Conservation (phyloP, 306 rosid species). For the Acacia melanoxylon region DNA sequence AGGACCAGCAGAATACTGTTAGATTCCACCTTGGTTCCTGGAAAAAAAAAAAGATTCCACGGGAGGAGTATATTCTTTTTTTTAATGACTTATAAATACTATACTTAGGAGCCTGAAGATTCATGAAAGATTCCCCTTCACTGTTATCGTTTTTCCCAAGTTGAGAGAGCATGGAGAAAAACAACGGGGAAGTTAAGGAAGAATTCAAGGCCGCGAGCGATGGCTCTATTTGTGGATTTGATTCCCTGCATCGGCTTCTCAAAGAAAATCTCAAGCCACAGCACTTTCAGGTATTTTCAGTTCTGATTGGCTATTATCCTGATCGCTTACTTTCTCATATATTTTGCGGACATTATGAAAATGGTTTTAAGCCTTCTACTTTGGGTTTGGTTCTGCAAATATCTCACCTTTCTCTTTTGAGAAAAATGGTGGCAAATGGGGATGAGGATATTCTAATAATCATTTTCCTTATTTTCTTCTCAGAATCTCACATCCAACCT, state of each 20-base stretch:
- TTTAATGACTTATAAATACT: too few relatives aligned
- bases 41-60: too few relatives aligned
- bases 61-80: too few relatives aligned
- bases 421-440: neutral
- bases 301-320: neutral
- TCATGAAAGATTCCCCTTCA: neutral
- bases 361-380: neutral
- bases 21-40: too few relatives aligned
- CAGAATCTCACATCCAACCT: too few relatives aligned
- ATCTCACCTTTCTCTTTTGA: neutral
- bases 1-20: too few relatives aligned
- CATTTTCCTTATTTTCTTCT: too few relatives aligned
- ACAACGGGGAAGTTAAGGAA: constrained; percentile 31
- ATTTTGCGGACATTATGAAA: neutral
- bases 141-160: neutral
- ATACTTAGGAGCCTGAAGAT: neutral
- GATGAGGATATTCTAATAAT: too few relatives aligned
- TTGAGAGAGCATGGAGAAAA: constrained; percentile 27
- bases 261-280: constrained; percentile 73
- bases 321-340: neutral
- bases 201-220: constrained; percentile 30
- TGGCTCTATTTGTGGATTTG: constrained; percentile 66
- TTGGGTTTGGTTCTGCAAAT: neutral
- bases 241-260: constrained; percentile 76
- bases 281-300: constrained; percentile 50